Conservation (phyloP, 140 eudicot genomes). For the Cichorium intybus region DNA sequence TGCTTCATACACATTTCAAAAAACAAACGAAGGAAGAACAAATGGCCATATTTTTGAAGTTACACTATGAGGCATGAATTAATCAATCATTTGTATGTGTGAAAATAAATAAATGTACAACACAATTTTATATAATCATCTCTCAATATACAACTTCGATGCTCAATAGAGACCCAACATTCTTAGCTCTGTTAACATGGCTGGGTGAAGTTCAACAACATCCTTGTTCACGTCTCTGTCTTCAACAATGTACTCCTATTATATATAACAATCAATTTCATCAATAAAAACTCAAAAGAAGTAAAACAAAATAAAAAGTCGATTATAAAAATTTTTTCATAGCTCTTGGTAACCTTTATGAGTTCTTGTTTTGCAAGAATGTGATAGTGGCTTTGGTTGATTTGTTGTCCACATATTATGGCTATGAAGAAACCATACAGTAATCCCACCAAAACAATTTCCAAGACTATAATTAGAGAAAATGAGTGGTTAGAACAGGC, state of each 20-base stretch:
- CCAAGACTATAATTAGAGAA: conserved; percentile 61
- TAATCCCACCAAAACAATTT: conserved; percentile 90
- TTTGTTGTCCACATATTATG: conserved; percentile 97
- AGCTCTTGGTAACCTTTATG: conserved; percentile 59
- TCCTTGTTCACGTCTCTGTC: conserved; percentile 66
- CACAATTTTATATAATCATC: no score
- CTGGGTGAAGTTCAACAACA: conserved; percentile 70
- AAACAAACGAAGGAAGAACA: no score
- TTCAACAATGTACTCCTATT: conserved; percentile 83
- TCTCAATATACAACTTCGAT: no score
- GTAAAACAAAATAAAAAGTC: no score
- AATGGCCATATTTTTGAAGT: no score
- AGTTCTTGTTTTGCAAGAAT: conserved; percentile 99
- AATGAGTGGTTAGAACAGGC: conserved; percentile 5
- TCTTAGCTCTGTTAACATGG: conserved; percentile 81
- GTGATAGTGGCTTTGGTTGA: conserved; percentile 97
- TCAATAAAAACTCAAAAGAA: conserved; percentile 2
- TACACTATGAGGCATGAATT: no score
- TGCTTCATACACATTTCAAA: no score
- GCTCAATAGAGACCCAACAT: conserved; percentile 80
- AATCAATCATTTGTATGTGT: no score
- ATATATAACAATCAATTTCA: conserved; percentile 11
- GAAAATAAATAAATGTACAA: no score
- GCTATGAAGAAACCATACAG: conserved; percentile 98
- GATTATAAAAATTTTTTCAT: background rate